Percentiles rank a stretch among this genome's conserved stretches.
Evolutionary conservation across 176 grass and related monocot species (phyloP).

Genomic region (Guadua angustifolia): DNA sequence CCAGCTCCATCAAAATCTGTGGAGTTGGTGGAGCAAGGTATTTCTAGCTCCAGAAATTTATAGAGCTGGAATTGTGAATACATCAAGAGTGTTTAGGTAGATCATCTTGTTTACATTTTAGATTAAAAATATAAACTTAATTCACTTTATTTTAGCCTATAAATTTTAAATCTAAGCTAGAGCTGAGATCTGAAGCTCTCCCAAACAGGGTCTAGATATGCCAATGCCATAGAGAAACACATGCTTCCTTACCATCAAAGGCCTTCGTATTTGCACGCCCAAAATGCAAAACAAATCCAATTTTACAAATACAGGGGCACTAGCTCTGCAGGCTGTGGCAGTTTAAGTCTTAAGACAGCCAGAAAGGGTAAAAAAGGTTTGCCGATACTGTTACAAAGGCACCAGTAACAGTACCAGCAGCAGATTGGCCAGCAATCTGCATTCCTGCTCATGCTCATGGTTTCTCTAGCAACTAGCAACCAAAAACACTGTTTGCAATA

Average conservation of each 20-base stretch:
- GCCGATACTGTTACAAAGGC: slow-evolving; percentile 16
- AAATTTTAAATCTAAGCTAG: too few relatives aligned
- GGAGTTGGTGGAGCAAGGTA: too few relatives aligned
- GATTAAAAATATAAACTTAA: too few relatives aligned
- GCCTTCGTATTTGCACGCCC: background rate
- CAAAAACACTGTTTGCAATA: slow-evolving; percentile 18
- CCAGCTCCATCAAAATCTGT: too few relatives aligned
- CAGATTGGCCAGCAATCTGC: slow-evolving; percentile 38
- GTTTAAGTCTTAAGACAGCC: background rate
- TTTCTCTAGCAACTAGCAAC: slow-evolving; percentile 41
- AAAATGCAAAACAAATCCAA: background rate
- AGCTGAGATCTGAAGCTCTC: too few relatives aligned
- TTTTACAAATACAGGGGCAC: background rate
- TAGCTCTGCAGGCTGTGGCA: background rate
- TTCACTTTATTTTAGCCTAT: too few relatives aligned
- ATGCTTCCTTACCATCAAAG: background rate
- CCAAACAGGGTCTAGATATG: too few relatives aligned
- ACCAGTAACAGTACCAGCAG: slow-evolving; percentile 10
- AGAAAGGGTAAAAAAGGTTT: background rate
- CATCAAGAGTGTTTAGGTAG: too few relatives aligned
- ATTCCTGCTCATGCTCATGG: slow-evolving; percentile 43
- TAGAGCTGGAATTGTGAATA: too few relatives aligned
- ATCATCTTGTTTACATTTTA: too few relatives aligned
- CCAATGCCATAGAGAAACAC: background rate
- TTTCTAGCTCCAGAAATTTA: too few relatives aligned